phyloP scores from a whole-genome alignment of 2,329 filamentous ascomycete species.

The Hymenoscyphus fraxineus region DNA sequence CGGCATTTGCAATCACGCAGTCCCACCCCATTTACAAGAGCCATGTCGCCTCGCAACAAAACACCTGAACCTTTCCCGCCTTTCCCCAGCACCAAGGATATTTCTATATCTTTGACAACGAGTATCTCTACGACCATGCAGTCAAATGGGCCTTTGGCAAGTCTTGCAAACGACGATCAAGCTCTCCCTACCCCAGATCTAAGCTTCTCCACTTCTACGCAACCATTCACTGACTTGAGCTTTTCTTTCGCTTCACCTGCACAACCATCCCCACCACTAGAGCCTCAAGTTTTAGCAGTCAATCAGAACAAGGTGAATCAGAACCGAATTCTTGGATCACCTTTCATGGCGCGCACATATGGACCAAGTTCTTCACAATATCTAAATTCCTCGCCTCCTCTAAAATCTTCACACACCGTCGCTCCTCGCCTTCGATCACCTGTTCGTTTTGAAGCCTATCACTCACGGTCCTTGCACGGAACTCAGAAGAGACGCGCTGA shows the following conservation, averaged over 20 bases:
- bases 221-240: neutral
- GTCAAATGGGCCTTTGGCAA: constrained; percentile 56
- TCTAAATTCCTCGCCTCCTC: constrained; percentile 18
- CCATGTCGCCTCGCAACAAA: constrained; percentile 46
- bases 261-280: constrained; percentile 14
- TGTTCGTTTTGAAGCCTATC: constrained; percentile 23
- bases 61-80: constrained; percentile 41
- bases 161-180: constrained; percentile 46
- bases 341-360: constrained; percentile 55
- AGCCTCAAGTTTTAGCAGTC: constrained; percentile 12
- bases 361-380: constrained; percentile 52
- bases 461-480: constrained; percentile 26
- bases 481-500: constrained; percentile 34
- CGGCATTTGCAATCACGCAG: constrained; percentile 47
- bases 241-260: constrained; percentile 3
- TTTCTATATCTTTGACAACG: constrained; percentile 58
- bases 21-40: constrained; percentile 53
- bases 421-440: constrained; percentile 30
- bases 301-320: constrained; percentile 9
- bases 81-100: constrained; percentile 54
- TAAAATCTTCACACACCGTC: constrained; percentile 15
- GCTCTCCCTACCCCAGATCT: constrained; percentile 7
- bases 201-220: neutral
- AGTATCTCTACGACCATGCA: constrained; percentile 65
- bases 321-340: constrained; percentile 27